A percentile compares a stretch with the other conserved stretches of the same genome.
Conservation (phyloP, 345 rosid genomes). For the Capsella bursapastoris region DNA sequence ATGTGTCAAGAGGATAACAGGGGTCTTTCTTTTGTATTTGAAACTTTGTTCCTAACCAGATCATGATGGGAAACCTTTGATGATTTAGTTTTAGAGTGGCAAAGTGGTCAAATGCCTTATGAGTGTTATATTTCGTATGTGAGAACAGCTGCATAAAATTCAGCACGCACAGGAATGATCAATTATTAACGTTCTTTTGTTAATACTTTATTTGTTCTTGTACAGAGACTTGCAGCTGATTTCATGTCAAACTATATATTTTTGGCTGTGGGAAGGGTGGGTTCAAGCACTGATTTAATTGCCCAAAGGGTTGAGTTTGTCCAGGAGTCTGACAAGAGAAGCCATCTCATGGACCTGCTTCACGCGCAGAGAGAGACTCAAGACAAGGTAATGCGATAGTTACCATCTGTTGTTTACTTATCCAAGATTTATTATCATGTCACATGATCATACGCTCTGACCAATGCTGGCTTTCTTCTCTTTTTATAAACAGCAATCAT, state of each 20-base stretch:
- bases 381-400: slow-evolving; percentile 64
- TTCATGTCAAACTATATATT: slow-evolving; percentile 79
- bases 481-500: slow-evolving; percentile 70
- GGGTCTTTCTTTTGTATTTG: neutral
- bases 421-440: neutral
- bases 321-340: slow-evolving; percentile 92
- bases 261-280: slow-evolving; percentile 98
- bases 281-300: slow-evolving; percentile 98
- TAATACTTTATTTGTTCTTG: slow-evolving; percentile 14
- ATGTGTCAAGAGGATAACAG: neutral
- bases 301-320: slow-evolving; percentile 95
- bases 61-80: slow-evolving; percentile 6
- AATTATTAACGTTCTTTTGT: neutral
- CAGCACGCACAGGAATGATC: slow-evolving; percentile 18
- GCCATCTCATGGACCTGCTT: slow-evolving; percentile 98
- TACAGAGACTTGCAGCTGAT: slow-evolving; percentile 97
- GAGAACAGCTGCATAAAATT: slow-evolving; percentile 17
- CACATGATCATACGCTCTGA: neutral
- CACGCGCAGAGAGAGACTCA: slow-evolving; percentile 87
- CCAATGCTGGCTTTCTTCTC: slow-evolving; percentile 14
- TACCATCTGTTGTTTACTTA: slow-evolving; percentile 24
- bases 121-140: slow-evolving; percentile 6
- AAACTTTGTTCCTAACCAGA: slow-evolving; percentile 3
- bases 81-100: slow-evolving; percentile 32
- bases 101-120: slow-evolving; percentile 13